Percentiles rank a stretch among this genome's conserved stretches.
Evolutionary conservation across 768 basidiomycete species (phyloP).

Genomic region (Exidia glandulosa): DNA sequence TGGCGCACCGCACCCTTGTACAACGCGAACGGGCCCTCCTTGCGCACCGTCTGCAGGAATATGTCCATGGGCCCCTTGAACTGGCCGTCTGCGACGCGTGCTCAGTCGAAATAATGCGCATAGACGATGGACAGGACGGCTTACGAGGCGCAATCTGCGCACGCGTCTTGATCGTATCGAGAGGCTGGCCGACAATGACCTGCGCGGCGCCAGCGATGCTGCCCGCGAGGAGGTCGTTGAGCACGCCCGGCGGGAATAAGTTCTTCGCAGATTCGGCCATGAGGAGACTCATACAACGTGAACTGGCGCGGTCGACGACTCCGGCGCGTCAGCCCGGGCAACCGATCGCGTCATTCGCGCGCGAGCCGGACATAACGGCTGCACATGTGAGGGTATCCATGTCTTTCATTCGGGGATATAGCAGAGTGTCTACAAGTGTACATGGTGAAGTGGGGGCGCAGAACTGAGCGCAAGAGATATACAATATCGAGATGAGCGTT

Average conservation of each 20-base stretch:
- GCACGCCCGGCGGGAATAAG: neutral
- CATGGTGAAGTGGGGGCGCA: too few relatives aligned
- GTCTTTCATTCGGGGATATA: too few relatives aligned
- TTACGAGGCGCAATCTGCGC: constrained; percentile 79
- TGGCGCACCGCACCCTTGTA: constrained; percentile 64
- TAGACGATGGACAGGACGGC: constrained; percentile 5
- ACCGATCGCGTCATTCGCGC: too few relatives aligned
- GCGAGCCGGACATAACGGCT: too few relatives aligned
- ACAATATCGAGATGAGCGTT: too few relatives aligned
- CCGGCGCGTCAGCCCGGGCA: too few relatives aligned
- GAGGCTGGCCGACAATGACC: constrained; percentile 86
- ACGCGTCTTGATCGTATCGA: constrained; percentile 82
- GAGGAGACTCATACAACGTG: too few relatives aligned
- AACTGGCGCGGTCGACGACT: too few relatives aligned
- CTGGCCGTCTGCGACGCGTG: constrained; percentile 54
- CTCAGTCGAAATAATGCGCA: neutral
- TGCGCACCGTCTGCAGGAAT: constrained; percentile 61
- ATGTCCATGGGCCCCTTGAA: constrained; percentile 96
- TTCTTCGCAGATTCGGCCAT: neutral
- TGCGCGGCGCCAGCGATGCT: constrained; percentile 90
- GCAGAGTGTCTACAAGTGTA: too few relatives aligned
- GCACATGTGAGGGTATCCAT: too few relatives aligned
- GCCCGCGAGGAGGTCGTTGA: constrained; percentile 80
- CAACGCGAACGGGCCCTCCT: constrained; percentile 85
- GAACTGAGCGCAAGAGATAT: too few relatives aligned